Base-by-base conservation (phyloP, 768 basidiomycete species). In the Pulveroboletus frians region DNA sequence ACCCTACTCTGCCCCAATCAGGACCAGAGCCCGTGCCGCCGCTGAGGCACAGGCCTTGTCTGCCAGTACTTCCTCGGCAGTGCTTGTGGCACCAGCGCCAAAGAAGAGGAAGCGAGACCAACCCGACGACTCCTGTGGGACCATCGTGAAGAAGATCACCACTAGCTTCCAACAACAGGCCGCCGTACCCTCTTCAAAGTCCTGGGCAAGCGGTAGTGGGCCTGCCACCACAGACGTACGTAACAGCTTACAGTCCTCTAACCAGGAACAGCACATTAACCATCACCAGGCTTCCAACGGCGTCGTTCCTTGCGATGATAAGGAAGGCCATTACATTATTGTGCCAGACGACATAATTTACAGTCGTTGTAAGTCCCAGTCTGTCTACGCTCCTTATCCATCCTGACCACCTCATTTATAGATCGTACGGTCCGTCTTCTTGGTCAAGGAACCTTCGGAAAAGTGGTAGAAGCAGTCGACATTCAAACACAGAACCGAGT, bases 301-400 rank as follows among this genome's bases (percentile, higher is more conserved):
- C 15, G 71, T 79, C 53, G 75, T 81, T 43, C 73, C 88, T 47
- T 96, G 92, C 72, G 93, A 96, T 67, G 96, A 99, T 74, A 89
- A 95, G 71, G 96, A 99, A 65, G 96, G 96, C 13, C 96, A 99
- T 73, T 99, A 94, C 70, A 94, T 98, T 62, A 89, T 98, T 65
- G 83, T 85, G 51, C 82, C 87, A 44, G 90, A 92, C 69, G 94
- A 93, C 71, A 77, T 92, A 61, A 89, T 99, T 53, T 78, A 83
- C 64, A 76, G 78, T 58, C 85, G 89, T 60, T 95, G 94, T 91
- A 70, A 59, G 85, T 75, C 21, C 20, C 23, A 38, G 23, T 44
- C 49, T 40, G 44, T 31, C 11, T 46, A 43, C 39, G 44, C 46
- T 37, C 37, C 36, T 15, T 29, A 30, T 17, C 15, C 32, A 39